Evolutionary conservation across 2,329 filamentous ascomycete genomes (phyloP), one percentile per base, ranked within the genome.

Genomic region (Ascochyta fabae): DNA sequence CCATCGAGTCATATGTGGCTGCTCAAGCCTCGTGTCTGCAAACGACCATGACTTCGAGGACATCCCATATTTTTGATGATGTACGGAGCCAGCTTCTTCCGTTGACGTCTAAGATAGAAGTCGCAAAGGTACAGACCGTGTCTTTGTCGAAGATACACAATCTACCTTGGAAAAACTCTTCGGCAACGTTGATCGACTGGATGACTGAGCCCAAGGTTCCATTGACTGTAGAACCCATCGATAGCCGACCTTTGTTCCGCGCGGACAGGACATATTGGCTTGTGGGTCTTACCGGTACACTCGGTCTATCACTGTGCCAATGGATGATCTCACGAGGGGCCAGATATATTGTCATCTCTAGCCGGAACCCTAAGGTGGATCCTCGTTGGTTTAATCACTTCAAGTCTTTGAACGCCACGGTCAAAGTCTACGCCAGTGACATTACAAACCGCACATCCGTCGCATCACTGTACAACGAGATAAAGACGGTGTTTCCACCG

Each of bases 301-400:
- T 71, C 19, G 70, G 68, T 1, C 42, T 50, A 0, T 64, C 63
- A 0, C 39, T 71, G 1, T 50, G 48, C 16, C 6, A 54, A 12
- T 72, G 63, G 61, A 69, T 72, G 68, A 45, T 67, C 2, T 13
- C n/a, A 3, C 49, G 62, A 19, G 66, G 66, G 0, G 70, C 68
- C 4, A 48, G 51, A 15, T n/a, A 65, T 23, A 36, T 72, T 22
- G 60, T 61, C 4, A 24, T 83, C 2, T 73, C 76, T 0, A 80
- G 77, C 42, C 75, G 80, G 1, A 71, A 68, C 12, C 75, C 77
- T 3, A 61, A 72, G 3, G 53, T 79, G 2, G 64, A 77, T 15
- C 45, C 48, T n/a, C 33, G 38, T 2, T 48, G 57, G 58, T 6
- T 59, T 3, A 40, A 39, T 7, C 22, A 48, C 22, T 51, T 61